Evolutionary conservation across 163 green algal genomes (phyloP).

Genomic region (Picocystis sp.): DNA sequence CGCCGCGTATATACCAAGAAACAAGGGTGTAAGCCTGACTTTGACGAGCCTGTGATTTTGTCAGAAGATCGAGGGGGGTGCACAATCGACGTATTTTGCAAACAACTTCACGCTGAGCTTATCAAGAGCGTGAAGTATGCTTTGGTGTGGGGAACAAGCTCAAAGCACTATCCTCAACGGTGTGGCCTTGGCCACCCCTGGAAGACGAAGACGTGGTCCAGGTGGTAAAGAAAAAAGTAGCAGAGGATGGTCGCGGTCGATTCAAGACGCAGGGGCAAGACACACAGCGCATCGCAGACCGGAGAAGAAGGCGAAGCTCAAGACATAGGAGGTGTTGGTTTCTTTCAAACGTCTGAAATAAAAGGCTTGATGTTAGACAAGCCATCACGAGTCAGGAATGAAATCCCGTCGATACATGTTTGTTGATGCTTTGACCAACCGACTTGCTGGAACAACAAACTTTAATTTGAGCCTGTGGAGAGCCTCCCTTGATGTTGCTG

Average conservation of each 20-base stretch:
- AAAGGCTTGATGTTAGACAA: no score
- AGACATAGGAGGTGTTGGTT: slow-evolving; percentile 11
- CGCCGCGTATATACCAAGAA: slow-evolving; percentile 93
- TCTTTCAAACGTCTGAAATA: no score
- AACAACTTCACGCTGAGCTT: slow-evolving; percentile 56
- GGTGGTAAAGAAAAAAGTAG: slow-evolving; percentile 31
- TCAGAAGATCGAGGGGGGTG: slow-evolving; percentile 63
- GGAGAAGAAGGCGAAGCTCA: slow-evolving; percentile 34
- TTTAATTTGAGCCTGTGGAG: no score
- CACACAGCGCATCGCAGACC: slow-evolving; percentile 23
- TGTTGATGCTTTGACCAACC: no score
- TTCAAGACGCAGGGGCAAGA: slow-evolving; percentile 18
- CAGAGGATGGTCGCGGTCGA: slow-evolving; percentile 19
- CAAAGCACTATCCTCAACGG: slow-evolving; percentile 85
- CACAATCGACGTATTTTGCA: slow-evolving; percentile 62
- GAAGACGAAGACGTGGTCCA: slow-evolving; percentile 94
- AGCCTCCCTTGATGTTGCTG: no score
- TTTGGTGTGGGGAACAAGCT: slow-evolving; percentile 76
- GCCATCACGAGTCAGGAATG: no score
- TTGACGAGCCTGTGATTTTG: slow-evolving; percentile 85
- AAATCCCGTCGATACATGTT: no score
- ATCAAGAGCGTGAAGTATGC: slow-evolving; percentile 77
- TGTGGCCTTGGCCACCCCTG: slow-evolving; percentile 43
- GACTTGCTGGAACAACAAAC: no score
- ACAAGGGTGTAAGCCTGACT: slow-evolving; percentile 72